Evolutionary conservation across 768 basidiomycete genomes (phyloP).

Genomic region (Lactarius sp.): DNA sequence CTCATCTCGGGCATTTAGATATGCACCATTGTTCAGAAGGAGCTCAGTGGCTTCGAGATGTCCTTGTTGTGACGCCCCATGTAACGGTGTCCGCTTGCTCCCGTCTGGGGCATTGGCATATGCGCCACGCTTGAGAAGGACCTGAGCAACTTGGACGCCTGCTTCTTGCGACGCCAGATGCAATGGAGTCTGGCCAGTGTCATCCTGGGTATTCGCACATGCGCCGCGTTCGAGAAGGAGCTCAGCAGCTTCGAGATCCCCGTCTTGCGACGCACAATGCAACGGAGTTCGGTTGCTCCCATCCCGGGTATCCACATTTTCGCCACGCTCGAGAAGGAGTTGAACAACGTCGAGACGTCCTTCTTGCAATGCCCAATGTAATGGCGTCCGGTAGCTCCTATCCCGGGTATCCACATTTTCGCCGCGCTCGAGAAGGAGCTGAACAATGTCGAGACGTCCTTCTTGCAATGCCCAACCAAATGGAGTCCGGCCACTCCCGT

Average conservation of each 20-base stretch:
- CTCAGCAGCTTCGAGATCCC: not conserved
- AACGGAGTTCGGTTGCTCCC: not conserved
- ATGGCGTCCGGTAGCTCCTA: not conserved
- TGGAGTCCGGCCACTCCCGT: not conserved
- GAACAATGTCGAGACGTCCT: not conserved
- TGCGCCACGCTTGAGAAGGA: too few relatives aligned
- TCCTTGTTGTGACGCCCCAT: too few relatives aligned
- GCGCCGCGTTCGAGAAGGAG: not conserved
- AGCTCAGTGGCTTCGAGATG: too few relatives aligned
- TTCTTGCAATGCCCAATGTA: not conserved
- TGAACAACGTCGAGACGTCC: not conserved
- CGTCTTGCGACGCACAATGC: not conserved
- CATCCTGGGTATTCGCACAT: not conserved
- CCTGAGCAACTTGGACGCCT: too few relatives aligned
- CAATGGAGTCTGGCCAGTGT: too few relatives aligned
- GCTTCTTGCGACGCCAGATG: too few relatives aligned
- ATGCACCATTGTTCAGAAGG: too few relatives aligned
- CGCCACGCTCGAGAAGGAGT: not conserved
- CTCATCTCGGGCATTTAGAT: too few relatives aligned
- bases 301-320: not conserved
- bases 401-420: not conserved
- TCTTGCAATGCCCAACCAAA: not conserved
- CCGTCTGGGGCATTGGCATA: too few relatives aligned
- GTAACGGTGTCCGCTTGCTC: too few relatives aligned
- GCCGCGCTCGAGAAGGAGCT: not conserved